Evolutionary conservation across 805 yeast genomes (phyloP), one percentile per base, ranked within the genome.

Genomic region (Kuraishia capsulata): DNA sequence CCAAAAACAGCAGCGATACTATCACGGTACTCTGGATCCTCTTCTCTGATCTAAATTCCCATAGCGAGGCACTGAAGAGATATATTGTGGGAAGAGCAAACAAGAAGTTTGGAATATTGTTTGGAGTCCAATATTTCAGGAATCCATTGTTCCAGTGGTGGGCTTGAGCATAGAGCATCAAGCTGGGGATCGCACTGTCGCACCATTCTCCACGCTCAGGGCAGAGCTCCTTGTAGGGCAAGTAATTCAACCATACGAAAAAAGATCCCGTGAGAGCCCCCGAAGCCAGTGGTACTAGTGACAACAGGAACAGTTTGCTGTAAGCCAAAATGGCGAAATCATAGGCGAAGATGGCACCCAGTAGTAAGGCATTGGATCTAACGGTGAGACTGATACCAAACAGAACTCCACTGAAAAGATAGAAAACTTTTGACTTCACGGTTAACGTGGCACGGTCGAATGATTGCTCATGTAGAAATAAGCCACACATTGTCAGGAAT

Each of bases 111-210:
- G 96, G 96, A 5, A 85, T 57, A 50, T 92, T 90, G 51, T 76
- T 77, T 0, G 67, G 42, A 0, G 92, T 81, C 90, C 96, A 92
- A 59, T 92, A 92, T 30, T 59, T 65, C 40, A 92, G 56, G 38
- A 89, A 75, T 0, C 98, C 97, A 33, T 67, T 71, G 47, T 78
- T 73, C 98, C 98, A 92, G 56, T 90, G 88, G 45, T 76, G 67
- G 1, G 60, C 42, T 57, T 92, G 98, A 5, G 94, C 83, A 54
- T 69, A 85, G 3, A 73, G 56, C 48, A 78, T 78, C 11, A 90
- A 63, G 18, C 81, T 71, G 5, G 84, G 86, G 0, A 83, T 37
- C 3, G 44, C 41, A 4, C 61, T 45, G 11, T 61, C 43, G 54
- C 98, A 90, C 97, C 97, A 90, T 43, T 71, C 83, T 5, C 84